Evolutionary conservation across 345 rosid genomes (phyloP).

Genomic region (Diplotaxis tenuifolia): DNA sequence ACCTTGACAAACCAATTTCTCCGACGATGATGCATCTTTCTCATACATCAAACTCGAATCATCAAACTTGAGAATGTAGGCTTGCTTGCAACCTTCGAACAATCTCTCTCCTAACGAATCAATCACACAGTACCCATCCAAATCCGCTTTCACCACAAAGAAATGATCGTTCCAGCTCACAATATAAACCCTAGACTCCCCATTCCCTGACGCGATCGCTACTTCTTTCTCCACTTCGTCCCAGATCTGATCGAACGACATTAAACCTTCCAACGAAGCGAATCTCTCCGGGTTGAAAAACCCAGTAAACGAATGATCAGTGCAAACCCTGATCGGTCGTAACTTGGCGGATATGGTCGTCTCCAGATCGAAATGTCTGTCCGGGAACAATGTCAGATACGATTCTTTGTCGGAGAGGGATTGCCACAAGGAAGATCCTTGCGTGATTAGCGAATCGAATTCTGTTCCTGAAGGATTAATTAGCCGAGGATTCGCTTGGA

Average conservation of each 20-base stretch:
- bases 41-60: conserved; percentile 43
- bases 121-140: conserved; percentile 43
- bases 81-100: conserved; percentile 59
- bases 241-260: conserved; percentile 64
- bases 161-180: conserved; percentile 75
- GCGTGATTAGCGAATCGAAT: conserved; percentile 32
- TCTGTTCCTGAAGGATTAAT: conserved; percentile 24
- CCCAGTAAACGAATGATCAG: conserved; percentile 49
- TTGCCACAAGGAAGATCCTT: conserved; percentile 37
- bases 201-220: not conserved
- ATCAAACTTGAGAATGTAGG: conserved; percentile 57
- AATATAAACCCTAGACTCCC: conserved; percentile 42
- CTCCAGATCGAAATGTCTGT: conserved; percentile 35
- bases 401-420: conserved; percentile 27
- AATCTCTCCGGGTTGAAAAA: conserved; percentile 54
- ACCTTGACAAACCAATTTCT: conserved; percentile 45
- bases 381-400: conserved; percentile 26
- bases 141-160: conserved; percentile 53
- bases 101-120: conserved; percentile 66
- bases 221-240: conserved; percentile 36
- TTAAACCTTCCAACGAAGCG: conserved; percentile 32
- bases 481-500: conserved; percentile 16
- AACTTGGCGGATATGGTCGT: conserved; percentile 28
- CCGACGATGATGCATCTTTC: conserved; percentile 29
- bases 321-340: conserved; percentile 36